Evolutionary conservation across 805 yeast species (phyloP).

Genomic region (Candida krabiensis): DNA sequence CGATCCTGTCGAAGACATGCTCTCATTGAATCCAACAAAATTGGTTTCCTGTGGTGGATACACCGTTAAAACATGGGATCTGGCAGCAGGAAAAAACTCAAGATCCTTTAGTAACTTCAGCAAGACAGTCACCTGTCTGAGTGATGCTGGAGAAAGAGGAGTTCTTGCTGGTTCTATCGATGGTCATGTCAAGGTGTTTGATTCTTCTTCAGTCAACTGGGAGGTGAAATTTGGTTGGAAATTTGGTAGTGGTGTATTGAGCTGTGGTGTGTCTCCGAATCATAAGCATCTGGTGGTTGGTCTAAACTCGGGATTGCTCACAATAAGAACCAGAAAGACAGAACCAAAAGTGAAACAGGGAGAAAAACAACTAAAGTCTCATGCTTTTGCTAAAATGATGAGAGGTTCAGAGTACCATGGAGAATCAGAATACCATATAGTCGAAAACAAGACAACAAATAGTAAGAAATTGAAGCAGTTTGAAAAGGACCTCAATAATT

Average conservation of each 20-base stretch:
- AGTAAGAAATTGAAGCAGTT: conserved; percentile 71
- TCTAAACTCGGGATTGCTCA: conserved; percentile 80
- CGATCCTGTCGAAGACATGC: conserved; percentile 82
- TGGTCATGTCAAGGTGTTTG: conserved; percentile 96
- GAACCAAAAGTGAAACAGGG: conserved; percentile 56
- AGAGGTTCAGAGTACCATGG: conserved; percentile 91
- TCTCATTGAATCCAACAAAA: conserved; percentile 73
- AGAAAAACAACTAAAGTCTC: conserved; percentile 48
- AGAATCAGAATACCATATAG: conserved; percentile 74
- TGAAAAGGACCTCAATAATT: conserved; percentile 81
- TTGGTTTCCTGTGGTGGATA: conserved; percentile 80
- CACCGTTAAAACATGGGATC: conserved; percentile 86
- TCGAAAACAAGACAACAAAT: conserved; percentile 53
- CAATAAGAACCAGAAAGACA: conserved; percentile 84
- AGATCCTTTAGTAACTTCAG: conserved; percentile 83
- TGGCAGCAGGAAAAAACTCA: conserved; percentile 70
- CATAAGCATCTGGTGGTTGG: conserved; percentile 91
- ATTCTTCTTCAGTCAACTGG: conserved; percentile 69
- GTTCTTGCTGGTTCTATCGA: conserved; percentile 91
- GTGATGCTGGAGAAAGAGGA: conserved; percentile 72
- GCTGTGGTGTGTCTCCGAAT: conserved; percentile 87
- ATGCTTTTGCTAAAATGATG: conserved; percentile 76
- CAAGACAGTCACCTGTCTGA: conserved; percentile 86
- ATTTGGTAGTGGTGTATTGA: conserved; percentile 88
- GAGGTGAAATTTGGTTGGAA: conserved; percentile 97